These are phyloP conservation scores for Claviceps sp. DNA, from an alignment of 2,329 filamentous ascomycete species.

Conservation along the genomic window DNA sequence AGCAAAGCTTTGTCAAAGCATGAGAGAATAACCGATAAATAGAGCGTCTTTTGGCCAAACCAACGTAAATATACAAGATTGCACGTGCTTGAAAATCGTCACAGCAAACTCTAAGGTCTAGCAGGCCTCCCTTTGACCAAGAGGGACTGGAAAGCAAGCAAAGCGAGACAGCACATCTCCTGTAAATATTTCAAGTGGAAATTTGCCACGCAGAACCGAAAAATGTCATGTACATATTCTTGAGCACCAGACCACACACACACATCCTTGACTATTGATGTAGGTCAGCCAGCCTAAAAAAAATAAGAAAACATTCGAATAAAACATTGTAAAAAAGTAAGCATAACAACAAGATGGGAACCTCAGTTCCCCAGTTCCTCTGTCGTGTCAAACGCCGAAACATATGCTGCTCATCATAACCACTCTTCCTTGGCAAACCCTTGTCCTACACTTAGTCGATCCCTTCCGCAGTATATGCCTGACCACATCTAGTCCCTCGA, in stretches of 20 bases:
- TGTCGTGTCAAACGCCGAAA: constrained; percentile 1
- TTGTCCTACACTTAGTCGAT: too few relatives aligned
- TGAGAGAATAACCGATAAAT: too few relatives aligned
- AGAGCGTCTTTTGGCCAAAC: too few relatives aligned
- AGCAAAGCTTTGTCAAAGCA: too few relatives aligned
- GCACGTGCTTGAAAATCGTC: too few relatives aligned
- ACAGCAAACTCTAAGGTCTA: too few relatives aligned
- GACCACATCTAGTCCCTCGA: background rate
- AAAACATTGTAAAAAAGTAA: background rate
- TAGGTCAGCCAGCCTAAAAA: background rate
- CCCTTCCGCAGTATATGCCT: too few relatives aligned
- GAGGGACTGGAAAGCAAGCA: background rate
- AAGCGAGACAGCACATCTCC: background rate
- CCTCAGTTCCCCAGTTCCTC: background rate
- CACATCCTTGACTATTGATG: background rate
- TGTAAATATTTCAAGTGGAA: background rate
- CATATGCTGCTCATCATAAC: background rate
- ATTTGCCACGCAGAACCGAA: background rate
- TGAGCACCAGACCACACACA: background rate
- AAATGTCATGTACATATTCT: background rate
- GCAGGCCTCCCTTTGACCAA: background rate
- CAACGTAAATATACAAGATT: too few relatives aligned
- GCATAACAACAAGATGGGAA: background rate
- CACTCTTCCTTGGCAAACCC: background rate
- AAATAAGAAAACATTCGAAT: background rate